A percentile compares a stretch with the other conserved stretches of the same genome.
These are phyloP conservation scores for Nakazawaea siamensis DNA, from an alignment of 805 yeast genomes.

Conservation along the genomic window DNA sequence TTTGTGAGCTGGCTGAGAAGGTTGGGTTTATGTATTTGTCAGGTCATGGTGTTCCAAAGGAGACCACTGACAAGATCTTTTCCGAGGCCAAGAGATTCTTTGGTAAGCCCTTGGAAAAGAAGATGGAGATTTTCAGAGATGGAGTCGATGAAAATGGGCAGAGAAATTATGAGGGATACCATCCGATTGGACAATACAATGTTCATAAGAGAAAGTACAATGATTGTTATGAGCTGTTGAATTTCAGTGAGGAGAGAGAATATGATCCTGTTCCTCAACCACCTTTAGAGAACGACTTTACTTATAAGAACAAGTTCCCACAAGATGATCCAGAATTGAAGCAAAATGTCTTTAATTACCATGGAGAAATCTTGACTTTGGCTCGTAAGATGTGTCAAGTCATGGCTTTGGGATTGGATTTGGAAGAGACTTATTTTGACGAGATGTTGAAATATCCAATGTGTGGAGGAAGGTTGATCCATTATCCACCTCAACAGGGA, in stretches of 20 bases:
- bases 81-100: slow-evolving; percentile 19
- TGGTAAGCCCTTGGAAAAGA: slow-evolving; percentile 15
- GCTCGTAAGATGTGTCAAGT: slow-evolving; percentile 19
- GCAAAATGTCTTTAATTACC: slow-evolving; percentile 16
- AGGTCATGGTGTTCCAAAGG: slow-evolving; percentile 21
- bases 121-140: slow-evolving; percentile 17
- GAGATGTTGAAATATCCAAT: slow-evolving; percentile 17
- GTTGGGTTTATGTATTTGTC: slow-evolving; percentile 24
- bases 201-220: slow-evolving; percentile 12
- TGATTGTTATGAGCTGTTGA: slow-evolving; percentile 27
- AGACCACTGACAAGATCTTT: slow-evolving; percentile 15
- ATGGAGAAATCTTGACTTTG: slow-evolving; percentile 15
- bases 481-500: slow-evolving; percentile 23
- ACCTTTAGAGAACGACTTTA: slow-evolving; percentile 15
- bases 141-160: slow-evolving; percentile 17
- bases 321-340: slow-evolving; percentile 18
- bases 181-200: slow-evolving; percentile 17
- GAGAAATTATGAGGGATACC: slow-evolving; percentile 20
- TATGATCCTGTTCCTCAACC: slow-evolving; percentile 17
- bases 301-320: slow-evolving; percentile 21
- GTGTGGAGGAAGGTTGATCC: slow-evolving; percentile 24
- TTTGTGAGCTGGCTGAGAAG: slow-evolving; percentile 16
- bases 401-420: slow-evolving; percentile 22
- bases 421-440: slow-evolving; percentile 20
- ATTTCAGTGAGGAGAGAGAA: slow-evolving; percentile 20